Percentiles rank a stretch among this genome's conserved stretches.
phyloP scores from a whole-genome alignment of 2,329 filamentous ascomycete species.

The Aspergillaceae sp. region DNA sequence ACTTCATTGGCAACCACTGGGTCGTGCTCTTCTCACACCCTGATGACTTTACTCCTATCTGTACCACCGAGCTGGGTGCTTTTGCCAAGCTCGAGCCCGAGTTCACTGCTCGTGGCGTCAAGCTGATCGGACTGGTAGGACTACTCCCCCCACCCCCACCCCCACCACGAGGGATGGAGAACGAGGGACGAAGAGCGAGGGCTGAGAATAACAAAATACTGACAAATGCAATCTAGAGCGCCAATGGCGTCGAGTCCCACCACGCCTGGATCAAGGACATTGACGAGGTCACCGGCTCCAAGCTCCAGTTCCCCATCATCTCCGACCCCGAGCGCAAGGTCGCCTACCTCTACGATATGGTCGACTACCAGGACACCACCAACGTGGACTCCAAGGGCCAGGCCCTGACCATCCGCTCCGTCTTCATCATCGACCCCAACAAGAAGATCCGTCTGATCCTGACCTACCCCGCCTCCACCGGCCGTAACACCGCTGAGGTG shows the following conservation, averaged over 20 bases:
- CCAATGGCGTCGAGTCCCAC: constrained; percentile 78
- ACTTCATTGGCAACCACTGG: constrained; percentile 63
- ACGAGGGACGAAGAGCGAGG: too few relatives aligned
- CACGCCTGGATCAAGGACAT: constrained; percentile 87
- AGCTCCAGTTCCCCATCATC: constrained; percentile 70
- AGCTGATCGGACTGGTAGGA: constrained; percentile 68
- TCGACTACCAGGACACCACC: constrained; percentile 74
- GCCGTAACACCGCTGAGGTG: constrained; percentile 72
- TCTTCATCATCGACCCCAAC: constrained; percentile 89
- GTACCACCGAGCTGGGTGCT: constrained; percentile 90
- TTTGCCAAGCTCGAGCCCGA: constrained; percentile 87
- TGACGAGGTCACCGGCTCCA: constrained; percentile 65
- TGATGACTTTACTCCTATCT: constrained; percentile 83
- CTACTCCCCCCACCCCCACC: too few relatives aligned
- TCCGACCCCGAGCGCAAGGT: constrained; percentile 73
- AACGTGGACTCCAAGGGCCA: constrained; percentile 73
- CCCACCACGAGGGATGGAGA: too few relatives aligned
- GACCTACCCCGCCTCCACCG: constrained; percentile 85
- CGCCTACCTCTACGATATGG: constrained; percentile 71
- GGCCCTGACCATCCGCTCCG: constrained; percentile 88
- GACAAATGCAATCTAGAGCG: constrained; percentile 31
- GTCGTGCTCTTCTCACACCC: constrained; percentile 65
- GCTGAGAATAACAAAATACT: too few relatives aligned
- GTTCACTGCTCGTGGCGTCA: constrained; percentile 77
- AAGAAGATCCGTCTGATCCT: constrained; percentile 92